phyloP scores from a whole-genome alignment of 495 filamentous ascomycete species.

The Aspergillus leporis region DNA sequence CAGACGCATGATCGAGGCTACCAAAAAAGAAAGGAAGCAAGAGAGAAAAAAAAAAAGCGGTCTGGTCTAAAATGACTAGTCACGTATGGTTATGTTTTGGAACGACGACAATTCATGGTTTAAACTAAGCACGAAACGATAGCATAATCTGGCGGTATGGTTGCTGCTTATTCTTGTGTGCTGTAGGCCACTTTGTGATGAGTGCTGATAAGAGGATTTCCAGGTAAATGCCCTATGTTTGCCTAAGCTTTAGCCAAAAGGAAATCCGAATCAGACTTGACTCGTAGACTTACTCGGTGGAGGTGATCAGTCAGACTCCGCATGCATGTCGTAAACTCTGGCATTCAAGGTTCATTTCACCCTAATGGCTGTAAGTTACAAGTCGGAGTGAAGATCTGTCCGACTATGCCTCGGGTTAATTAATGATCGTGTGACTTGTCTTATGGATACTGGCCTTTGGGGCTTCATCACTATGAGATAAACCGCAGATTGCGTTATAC shows the following conservation, averaged over 20 bases:
- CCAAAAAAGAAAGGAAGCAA: neutral
- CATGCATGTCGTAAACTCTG: neutral
- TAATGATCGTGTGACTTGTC: neutral
- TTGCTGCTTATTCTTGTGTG: neutral
- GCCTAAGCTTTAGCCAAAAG: neutral
- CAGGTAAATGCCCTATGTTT: neutral
- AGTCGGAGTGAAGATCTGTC: neutral
- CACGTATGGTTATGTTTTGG: neutral
- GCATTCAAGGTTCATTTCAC: neutral
- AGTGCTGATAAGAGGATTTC: neutral
- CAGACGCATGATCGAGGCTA: neutral
- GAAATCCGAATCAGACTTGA: neutral
- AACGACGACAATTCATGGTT: neutral
- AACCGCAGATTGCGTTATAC: neutral
- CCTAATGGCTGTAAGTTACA: neutral
- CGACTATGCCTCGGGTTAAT: neutral
- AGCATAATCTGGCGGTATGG: neutral
- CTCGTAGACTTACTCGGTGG: neutral
- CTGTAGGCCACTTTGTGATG: neutral
- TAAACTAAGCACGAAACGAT: neutral
- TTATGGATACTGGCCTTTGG: neutral
- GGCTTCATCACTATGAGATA: neutral
- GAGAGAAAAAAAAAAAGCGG: neutral
- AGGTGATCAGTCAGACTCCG: neutral
- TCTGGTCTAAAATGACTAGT: neutral